These are phyloP conservation scores for Sapria himalayana DNA, from an alignment of 345 rosid genomes.

Conservation along the genomic window DNA sequence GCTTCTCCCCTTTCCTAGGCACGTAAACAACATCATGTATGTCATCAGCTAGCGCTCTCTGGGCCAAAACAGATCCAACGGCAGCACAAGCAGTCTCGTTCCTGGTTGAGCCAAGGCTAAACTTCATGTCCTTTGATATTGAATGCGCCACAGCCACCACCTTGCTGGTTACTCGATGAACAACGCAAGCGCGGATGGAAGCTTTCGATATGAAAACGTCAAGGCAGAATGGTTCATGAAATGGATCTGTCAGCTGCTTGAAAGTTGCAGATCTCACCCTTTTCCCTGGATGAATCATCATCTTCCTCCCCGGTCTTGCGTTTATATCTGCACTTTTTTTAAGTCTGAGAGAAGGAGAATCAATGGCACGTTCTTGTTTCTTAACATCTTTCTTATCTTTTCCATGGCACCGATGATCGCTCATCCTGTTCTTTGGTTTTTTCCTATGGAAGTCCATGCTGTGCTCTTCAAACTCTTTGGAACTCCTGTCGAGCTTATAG, in stretches of 20 bases:
- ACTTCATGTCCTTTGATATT: constrained; percentile 69
- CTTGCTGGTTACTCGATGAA: constrained; percentile 69
- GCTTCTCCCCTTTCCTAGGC: constrained; percentile 59
- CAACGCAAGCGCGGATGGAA: constrained; percentile 61
- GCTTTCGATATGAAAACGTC: constrained; percentile 67
- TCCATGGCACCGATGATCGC: constrained; percentile 16
- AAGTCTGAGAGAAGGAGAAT: no score
- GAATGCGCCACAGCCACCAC: constrained; percentile 84
- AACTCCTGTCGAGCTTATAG: constrained; percentile 50
- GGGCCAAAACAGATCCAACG: constrained; percentile 56
- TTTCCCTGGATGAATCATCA: constrained; percentile 10
- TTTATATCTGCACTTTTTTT: no score
- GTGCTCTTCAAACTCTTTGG: constrained; percentile 69
- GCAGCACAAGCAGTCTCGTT: constrained; percentile 46
- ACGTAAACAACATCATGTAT: constrained; percentile 50
- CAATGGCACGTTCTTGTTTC: constrained; percentile 12
- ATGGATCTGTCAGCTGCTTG: constrained; percentile 75
- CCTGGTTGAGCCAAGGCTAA: constrained; percentile 55
- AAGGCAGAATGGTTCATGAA: constrained; percentile 69
- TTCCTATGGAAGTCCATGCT: constrained; percentile 50
- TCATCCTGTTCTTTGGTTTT: constrained; percentile 21
- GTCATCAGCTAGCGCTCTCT: constrained; percentile 61
- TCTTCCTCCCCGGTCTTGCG: constrained; percentile 9
- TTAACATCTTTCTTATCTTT: constrained; percentile 11
- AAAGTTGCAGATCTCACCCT: constrained; percentile 44